These are phyloP conservation scores for Emmonsiellopsis sp. DNA, from an alignment of 2,329 filamentous ascomycete genomes.

Conservation along the genomic window DNA sequence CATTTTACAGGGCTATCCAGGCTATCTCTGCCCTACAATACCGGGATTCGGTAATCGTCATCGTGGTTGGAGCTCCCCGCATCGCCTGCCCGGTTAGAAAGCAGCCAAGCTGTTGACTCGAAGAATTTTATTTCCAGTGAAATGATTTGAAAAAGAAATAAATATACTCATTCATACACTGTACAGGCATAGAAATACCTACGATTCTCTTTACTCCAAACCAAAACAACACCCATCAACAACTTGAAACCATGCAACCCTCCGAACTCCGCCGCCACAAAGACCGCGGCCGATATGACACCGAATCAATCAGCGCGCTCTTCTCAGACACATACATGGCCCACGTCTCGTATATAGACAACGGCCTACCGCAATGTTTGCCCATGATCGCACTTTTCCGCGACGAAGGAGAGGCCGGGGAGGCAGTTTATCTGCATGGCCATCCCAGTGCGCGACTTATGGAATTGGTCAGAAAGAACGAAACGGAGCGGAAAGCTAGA, in stretches of 20 bases:
- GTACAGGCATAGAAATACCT: too few relatives aligned
- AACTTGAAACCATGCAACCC: background rate
- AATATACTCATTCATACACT: too few relatives aligned
- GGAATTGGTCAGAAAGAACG: constrained; percentile 46
- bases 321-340: constrained; percentile 1
- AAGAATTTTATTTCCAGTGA: too few relatives aligned
- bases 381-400: background rate
- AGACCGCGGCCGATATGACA: background rate
- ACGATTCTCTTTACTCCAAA: too few relatives aligned
- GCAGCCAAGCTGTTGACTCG: too few relatives aligned
- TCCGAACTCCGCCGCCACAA: background rate
- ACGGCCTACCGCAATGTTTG: background rate
- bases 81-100: too few relatives aligned
- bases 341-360: background rate
- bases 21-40: too few relatives aligned
- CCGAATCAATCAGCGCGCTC: background rate
- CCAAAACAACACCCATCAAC: too few relatives aligned
- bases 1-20: too few relatives aligned
- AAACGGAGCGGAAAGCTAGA: constrained; percentile 49
- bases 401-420: background rate
- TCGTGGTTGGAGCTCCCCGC: too few relatives aligned
- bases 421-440: constrained; percentile 60
- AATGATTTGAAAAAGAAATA: too few relatives aligned
- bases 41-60: too few relatives aligned
- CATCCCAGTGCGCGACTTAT: constrained; percentile 72